Evolutionary conservation across 139 green algal species (phyloP).

Genomic region (Eudorina sp.): DNA sequence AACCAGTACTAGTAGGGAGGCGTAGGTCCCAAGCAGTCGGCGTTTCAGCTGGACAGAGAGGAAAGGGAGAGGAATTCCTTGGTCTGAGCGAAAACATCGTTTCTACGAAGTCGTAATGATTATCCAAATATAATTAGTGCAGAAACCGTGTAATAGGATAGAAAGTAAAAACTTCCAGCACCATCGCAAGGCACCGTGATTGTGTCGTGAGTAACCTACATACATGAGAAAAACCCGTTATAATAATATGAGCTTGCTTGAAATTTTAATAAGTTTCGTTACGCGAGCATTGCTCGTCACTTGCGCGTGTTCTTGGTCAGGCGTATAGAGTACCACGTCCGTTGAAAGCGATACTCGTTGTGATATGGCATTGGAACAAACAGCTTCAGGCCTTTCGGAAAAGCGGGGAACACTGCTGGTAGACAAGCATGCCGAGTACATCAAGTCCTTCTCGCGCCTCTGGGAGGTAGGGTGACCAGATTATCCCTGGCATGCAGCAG

Average conservation of each 20-base stretch:
- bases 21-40: no score
- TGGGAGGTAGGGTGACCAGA: conserved; percentile 56
- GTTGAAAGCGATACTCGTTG: neutral
- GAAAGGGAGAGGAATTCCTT: no score
- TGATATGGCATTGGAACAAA: neutral
- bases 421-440: conserved; percentile 87
- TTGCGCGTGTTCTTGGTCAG: neutral
- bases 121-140: no score
- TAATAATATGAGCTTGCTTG: neutral
- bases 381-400: neutral
- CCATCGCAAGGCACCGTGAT: no score
- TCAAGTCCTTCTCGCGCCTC: conserved; percentile 78
- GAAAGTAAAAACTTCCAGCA: no score
- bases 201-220: no score
- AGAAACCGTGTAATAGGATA: no score
- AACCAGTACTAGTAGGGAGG: no score
- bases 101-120: no score
- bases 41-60: no score
- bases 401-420: conserved; percentile 61
- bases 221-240: neutral
- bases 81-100: no score
- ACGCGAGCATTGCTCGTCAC: neutral
- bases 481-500: no score
- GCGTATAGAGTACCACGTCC: neutral
- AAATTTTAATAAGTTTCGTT: neutral